phyloP scores from a whole-genome alignment of 177 flowering plant species.

The Tripterygium wilfordii region DNA sequence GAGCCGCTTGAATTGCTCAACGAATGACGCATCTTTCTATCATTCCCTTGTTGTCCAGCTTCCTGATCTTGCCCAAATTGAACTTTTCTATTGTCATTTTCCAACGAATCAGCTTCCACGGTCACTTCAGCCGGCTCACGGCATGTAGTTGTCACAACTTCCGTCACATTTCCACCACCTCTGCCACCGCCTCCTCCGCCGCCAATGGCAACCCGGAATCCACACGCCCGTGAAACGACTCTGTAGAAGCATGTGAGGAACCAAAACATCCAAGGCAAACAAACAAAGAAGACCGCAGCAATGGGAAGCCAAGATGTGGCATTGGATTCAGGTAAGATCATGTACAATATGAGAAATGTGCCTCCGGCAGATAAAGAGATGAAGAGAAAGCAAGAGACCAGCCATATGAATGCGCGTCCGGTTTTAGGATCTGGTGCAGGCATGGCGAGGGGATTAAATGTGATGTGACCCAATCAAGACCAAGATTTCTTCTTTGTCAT shows the following conservation, averaged over 20 bases:
- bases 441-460: slow-evolving; percentile 12
- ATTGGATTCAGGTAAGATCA: slow-evolving; percentile 18
- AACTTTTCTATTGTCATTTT: not conserved
- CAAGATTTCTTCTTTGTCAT: slow-evolving; percentile 2
- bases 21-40: not conserved
- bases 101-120: not conserved
- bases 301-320: slow-evolving; percentile 25
- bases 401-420: slow-evolving; percentile 29
- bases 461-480: too few species aligned
- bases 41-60: not conserved
- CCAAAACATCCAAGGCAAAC: slow-evolving; percentile 55
- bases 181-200: not conserved
- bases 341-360: slow-evolving; percentile 21
- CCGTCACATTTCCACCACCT: not conserved
- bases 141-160: not conserved
- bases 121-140: not conserved
- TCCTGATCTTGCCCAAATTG: not conserved
- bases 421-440: slow-evolving; percentile 20
- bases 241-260: slow-evolving; percentile 25
- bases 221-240: slow-evolving; percentile 15
- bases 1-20: not conserved
- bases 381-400: slow-evolving; percentile 19
- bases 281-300: slow-evolving; percentile 31
- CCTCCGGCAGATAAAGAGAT: slow-evolving; percentile 24
- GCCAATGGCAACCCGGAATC: slow-evolving; percentile 15